These are phyloP conservation scores for Candida khao-thaluensis DNA, from an alignment of 805 yeast genomes.

Conservation along the genomic window DNA sequence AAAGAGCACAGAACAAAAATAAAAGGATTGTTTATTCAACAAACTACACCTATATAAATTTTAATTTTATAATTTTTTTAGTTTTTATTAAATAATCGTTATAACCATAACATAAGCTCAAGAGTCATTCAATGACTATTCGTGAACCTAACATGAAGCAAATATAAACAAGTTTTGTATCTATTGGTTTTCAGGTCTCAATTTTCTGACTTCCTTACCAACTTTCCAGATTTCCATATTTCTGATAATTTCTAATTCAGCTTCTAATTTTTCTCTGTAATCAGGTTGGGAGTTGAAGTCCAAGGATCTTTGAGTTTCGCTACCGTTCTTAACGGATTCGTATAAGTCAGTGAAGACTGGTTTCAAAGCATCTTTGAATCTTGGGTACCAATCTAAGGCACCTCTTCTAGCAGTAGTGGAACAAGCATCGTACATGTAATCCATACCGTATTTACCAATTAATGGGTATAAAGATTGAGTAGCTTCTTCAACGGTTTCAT, in stretches of 20 bases:
- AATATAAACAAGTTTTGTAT: constrained; percentile 2
- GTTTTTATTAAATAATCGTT: constrained; percentile 1
- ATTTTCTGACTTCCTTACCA: constrained; percentile 99
- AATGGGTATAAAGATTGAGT: constrained; percentile 99
- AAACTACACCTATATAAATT: constrained; percentile 25
- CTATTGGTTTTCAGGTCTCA: constrained; percentile 98
- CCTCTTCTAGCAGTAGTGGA: constrained; percentile 99
- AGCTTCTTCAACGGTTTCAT: constrained; percentile 99
- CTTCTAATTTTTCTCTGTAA: constrained; percentile 95
- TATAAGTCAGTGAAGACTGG: constrained; percentile 97
- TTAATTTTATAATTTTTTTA: constrained; percentile 9
- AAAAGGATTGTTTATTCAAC: constrained; percentile 43
- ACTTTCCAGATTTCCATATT: constrained; percentile 99
- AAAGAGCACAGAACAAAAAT: too few species aligned
- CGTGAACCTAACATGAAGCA: constrained; percentile 6
- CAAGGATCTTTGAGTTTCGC: constrained; percentile 96
- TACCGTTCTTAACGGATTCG: constrained; percentile 91
- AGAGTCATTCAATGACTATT: constrained; percentile 13
- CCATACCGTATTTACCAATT: constrained; percentile 99
- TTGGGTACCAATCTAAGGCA: constrained; percentile 99
- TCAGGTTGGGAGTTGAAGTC: constrained; percentile 98
- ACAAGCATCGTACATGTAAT: constrained; percentile 99
- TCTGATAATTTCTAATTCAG: constrained; percentile 90
- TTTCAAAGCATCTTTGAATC: constrained; percentile 97
- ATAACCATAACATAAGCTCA: constrained; percentile 4